A percentile compares a stretch with the other conserved stretches of the same genome.
Conservation (phyloP, 2,329 filamentous ascomycete genomes). For the Fonsecaea nubica region DNA sequence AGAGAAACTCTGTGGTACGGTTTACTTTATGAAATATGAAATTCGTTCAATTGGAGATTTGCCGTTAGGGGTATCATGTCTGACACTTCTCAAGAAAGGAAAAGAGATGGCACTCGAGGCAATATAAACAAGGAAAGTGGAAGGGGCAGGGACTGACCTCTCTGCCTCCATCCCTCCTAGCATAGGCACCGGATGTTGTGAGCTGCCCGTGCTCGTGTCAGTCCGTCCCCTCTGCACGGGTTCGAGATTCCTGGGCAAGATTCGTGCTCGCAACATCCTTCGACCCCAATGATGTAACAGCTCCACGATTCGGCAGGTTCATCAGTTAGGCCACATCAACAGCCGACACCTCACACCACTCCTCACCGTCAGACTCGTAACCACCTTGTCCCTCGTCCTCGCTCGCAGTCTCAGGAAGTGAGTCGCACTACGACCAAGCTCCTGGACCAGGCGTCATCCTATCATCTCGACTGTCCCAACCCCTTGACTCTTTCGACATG, state of each 20-base stretch:
- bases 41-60: neutral
- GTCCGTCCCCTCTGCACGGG: neutral
- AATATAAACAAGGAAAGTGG: slow-evolving; percentile 6
- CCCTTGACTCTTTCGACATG: neutral
- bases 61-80: neutral
- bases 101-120: neutral
- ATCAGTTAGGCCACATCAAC: neutral
- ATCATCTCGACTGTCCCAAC: neutral
- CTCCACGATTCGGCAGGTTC: neutral
- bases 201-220: slow-evolving; percentile 2
- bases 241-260: neutral
- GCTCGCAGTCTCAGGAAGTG: neutral
- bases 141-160: slow-evolving; percentile 11
- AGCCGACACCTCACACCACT: neutral
- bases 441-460: neutral
- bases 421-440: slow-evolving; percentile 3
- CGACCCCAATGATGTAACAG: neutral
- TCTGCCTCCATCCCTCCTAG: neutral
- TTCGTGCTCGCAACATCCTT: neutral
- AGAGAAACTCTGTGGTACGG: neutral
- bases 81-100: neutral
- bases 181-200: neutral
- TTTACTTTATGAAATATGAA: neutral
- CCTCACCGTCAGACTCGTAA: neutral
- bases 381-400: neutral